Percentiles rank a stretch among this genome's conserved stretches.
phyloP scores from a whole-genome alignment of 345 rosid genomes.

The Dimocarpus longan region DNA sequence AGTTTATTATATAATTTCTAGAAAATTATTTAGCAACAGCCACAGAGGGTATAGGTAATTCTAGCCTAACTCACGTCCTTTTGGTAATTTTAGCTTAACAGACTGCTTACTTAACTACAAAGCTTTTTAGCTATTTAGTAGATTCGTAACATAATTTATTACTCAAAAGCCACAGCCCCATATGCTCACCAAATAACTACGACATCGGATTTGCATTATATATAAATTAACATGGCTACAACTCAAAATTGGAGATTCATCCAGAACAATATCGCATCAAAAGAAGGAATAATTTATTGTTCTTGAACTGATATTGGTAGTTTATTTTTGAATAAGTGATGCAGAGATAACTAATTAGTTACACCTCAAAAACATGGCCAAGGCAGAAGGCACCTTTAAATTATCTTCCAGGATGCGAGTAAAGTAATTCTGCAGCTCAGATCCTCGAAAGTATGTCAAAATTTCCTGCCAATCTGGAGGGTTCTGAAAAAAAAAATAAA shows the following conservation, averaged over 20 bases:
- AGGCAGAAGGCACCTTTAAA: slow-evolving; percentile 62
- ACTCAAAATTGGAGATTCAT: neutral
- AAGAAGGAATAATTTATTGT: neutral
- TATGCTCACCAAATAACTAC: neutral
- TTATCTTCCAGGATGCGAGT: slow-evolving; percentile 95
- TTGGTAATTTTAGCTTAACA: too few relatives aligned
- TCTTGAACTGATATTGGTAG: neutral
- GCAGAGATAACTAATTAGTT: neutral
- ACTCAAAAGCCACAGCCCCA: neutral
- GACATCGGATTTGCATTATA: neutral
- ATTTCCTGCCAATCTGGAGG: slow-evolving; percentile 99
- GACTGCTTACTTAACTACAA: neutral
- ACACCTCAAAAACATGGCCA: neutral
- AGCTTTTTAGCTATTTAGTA: neutral
- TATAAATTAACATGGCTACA: neutral
- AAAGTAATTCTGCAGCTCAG: slow-evolving; percentile 95
- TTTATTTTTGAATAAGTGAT: neutral
- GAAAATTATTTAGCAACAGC: neutral
- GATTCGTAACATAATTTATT: neutral
- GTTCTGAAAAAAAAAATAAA: slow-evolving; percentile 48
- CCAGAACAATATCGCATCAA: neutral
- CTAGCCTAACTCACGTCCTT: neutral
- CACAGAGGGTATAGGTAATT: neutral
- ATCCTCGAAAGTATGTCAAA: slow-evolving; percentile 93
- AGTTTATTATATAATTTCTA: neutral